Percentiles rank a stretch among this genome's conserved stretches.
These are phyloP conservation scores for Steccherinum ochraceum DNA, from an alignment of 768 basidiomycete genomes.

Conservation along the genomic window DNA sequence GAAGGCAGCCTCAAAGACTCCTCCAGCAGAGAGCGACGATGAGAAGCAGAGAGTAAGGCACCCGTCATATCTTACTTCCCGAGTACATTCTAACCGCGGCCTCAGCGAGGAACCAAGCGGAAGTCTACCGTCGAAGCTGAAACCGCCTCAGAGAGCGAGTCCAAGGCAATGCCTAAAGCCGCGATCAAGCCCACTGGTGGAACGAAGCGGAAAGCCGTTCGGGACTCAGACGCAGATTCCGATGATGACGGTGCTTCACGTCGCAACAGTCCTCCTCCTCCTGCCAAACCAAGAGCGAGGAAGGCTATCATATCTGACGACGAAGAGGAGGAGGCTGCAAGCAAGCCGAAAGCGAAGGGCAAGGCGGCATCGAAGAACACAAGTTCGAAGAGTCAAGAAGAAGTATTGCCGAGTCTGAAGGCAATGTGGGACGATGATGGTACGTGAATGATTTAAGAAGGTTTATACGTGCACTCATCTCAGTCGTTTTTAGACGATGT, in stretches of 20 bases:
- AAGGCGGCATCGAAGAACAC: conserved; percentile 25
- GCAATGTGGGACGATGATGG: conserved; percentile 74
- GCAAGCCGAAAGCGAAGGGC: conserved; percentile 25
- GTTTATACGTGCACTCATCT: too few species aligned
- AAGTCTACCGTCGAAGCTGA: conserved; percentile 17
- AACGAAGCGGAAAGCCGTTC: not conserved
- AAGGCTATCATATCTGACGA: conserved; percentile 55
- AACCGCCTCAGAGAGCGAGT: conserved; percentile 19
- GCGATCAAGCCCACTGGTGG: not conserved
- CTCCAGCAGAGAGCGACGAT: not conserved
- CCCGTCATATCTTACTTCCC: too few species aligned
- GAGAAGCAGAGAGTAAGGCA: conserved; percentile 1
- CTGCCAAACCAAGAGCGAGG: conserved; percentile 21
- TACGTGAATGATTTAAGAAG: too few species aligned
- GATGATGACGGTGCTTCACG: not conserved
- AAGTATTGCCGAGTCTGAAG: conserved; percentile 35
- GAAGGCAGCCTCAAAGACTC: conserved; percentile 1
- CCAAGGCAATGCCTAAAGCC: not conserved
- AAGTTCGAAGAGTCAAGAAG: conserved; percentile 35
- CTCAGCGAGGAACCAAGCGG: conserved; percentile 26
- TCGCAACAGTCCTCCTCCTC: conserved; percentile 5
- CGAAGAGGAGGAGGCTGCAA: conserved; percentile 38
- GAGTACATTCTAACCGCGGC: too few species aligned
- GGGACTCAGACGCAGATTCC: not conserved
- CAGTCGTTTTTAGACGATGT: conserved; percentile 16